These are phyloP conservation scores for Globisporangium nunn DNA, from an alignment of 352 stramenopile species.

Conservation along the genomic window DNA sequence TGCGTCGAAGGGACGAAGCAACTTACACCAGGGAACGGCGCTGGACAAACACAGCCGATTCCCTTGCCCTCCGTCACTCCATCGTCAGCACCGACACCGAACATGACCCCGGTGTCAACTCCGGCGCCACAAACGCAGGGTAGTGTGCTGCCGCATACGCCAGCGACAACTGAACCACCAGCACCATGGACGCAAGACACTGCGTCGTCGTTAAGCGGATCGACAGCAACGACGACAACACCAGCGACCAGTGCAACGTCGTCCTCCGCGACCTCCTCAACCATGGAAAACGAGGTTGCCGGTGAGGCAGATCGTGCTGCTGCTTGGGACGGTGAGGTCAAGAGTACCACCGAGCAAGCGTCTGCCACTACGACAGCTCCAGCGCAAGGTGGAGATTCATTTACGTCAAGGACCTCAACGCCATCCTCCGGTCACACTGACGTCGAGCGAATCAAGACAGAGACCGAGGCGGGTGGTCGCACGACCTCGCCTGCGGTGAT, in stretches of 20 bases:
- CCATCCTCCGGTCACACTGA: constrained; percentile 7
- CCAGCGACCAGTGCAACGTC: background rate
- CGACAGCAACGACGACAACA: background rate
- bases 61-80: background rate
- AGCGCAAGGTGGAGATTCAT: background rate
- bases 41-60: background rate
- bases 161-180: background rate
- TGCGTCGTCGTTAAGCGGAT: background rate
- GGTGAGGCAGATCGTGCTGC: background rate
- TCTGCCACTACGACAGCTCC: background rate
- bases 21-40: constrained; percentile 17
- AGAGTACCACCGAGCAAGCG: background rate
- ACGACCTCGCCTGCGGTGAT: constrained; percentile 23
- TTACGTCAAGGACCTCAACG: background rate
- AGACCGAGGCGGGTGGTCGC: constrained; percentile 1
- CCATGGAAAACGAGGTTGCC: background rate
- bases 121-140: background rate
- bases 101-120: background rate
- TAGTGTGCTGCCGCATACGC: too few relatives aligned
- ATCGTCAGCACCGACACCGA: background rate
- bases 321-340: background rate
- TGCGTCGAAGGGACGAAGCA: constrained; percentile 45
- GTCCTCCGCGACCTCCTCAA: background rate
- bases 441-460: constrained; percentile 5
- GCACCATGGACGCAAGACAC: constrained; percentile 1